phyloP scores from a whole-genome alignment of 768 basidiomycete genomes.

The Trametes coccinea region DNA sequence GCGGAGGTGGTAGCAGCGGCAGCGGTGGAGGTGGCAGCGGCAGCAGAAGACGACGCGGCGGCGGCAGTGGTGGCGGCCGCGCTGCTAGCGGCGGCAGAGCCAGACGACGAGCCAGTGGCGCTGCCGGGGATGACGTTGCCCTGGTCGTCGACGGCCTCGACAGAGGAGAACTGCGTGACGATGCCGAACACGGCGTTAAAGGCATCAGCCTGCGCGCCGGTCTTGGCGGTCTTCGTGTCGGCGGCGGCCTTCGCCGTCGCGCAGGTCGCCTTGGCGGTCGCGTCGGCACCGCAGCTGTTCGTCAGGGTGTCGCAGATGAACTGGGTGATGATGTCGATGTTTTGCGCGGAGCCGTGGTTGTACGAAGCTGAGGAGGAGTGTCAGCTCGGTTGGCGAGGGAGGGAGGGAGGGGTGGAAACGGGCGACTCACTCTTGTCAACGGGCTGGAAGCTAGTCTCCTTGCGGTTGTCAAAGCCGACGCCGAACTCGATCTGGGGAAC shows the following conservation, averaged over 20 bases:
- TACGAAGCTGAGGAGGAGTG: slow-evolving; percentile 39
- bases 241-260: slow-evolving; percentile 35
- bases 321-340: slow-evolving; percentile 59
- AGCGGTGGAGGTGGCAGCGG: slow-evolving; percentile 12
- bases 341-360: slow-evolving; percentile 60
- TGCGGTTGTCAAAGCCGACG: too few species aligned
- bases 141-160: slow-evolving; percentile 46
- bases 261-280: slow-evolving; percentile 54
- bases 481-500: too few species aligned
- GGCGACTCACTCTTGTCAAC: too few species aligned
- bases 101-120: slow-evolving; percentile 2
- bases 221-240: slow-evolving; percentile 28
- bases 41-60: slow-evolving; percentile 33
- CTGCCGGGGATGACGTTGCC: slow-evolving; percentile 38
- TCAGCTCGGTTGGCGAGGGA: too few species aligned
- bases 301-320: slow-evolving; percentile 56
- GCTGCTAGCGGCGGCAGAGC: neutral
- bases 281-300: slow-evolving; percentile 55
- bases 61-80: slow-evolving; percentile 30
- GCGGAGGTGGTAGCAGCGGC: slow-evolving; percentile 22
- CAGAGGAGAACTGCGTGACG: slow-evolving; percentile 49
- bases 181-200: slow-evolving; percentile 65
- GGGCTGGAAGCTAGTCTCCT: too few species aligned
- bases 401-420: neutral
- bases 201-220: slow-evolving; percentile 58